Base-by-base conservation (phyloP, 2,329 filamentous ascomycete genomes). In the Elsinoe australis region DNA sequence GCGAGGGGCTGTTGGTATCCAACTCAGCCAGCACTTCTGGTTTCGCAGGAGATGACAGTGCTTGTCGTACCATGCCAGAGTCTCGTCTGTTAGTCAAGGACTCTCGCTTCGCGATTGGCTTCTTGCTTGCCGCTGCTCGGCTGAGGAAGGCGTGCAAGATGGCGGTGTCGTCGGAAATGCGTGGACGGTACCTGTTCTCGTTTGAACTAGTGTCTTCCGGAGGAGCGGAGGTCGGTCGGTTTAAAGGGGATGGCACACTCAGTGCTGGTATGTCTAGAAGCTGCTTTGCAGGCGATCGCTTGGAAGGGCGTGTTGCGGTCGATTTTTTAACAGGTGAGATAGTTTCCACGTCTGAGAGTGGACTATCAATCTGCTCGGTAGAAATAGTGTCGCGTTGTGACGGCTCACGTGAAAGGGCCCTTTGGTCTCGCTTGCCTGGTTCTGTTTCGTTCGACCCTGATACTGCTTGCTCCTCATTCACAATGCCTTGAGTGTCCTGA, bases 121-220 rank as follows among this genome's bases (percentile, higher is more conserved):
- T 48, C 54, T 70, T 73, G 53, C 61, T 71, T 22, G 70, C 66
- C n/a, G 67, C 69, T n/a, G 70, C 69, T 6, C 70, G 68, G 14
- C 60, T 70, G 33, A 74, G 63, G 53, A 73, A 74, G 28, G 71
- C 69, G 51, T 71, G 70, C 4, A 74, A 59, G 12, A 72, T 57
- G 1, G 70, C 71, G 5, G 71, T 73, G 51, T 74, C 71, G 48
- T 71, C 70, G 59, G 52, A 73, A 39, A 56, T 64, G 51, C 49
- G 66, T 54, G 61, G 60, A 31, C 57, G 54, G 15, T 52, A 35
- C 21, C 55, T 51, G 19, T 24, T 26, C 12, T 54, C 51, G 53
- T 59, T 18, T 49, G 54, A 6, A 51, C 55, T 24, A 4, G 60
- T 59, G 48, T 61, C 58, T 47, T 62, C 61, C 18, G 60, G 60